phyloP scores from a whole-genome alignment of 106 monocot genomes.

The Dendrobium huoshanense region DNA sequence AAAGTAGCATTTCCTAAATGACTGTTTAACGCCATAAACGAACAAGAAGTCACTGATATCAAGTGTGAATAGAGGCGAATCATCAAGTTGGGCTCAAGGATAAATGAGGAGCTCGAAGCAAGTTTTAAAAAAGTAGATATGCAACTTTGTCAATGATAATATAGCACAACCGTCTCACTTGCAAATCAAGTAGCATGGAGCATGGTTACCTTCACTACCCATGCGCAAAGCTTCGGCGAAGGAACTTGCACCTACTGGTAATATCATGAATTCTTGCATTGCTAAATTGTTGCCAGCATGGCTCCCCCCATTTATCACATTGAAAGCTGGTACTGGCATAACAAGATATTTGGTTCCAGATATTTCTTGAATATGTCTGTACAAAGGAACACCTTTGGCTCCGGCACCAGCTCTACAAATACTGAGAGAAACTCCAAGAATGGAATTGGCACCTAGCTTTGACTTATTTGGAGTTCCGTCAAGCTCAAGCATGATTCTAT shows the following conservation, averaged over 20 bases:
- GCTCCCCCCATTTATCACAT: constrained; percentile 97
- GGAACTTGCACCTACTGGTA: constrained; percentile 89
- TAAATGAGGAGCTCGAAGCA: no score
- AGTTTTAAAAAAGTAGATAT: no score
- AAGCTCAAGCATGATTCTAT: constrained; percentile 81
- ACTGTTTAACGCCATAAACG: no score
- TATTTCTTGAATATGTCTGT: constrained; percentile 90
- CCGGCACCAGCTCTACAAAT: constrained; percentile 92
- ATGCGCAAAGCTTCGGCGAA: constrained; percentile 85
- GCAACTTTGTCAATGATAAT: no score
- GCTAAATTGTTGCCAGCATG: constrained; percentile 98
- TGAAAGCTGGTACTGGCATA: constrained; percentile 98
- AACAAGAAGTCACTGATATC: no score
- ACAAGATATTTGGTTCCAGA: constrained; percentile 83
- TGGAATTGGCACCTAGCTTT: constrained; percentile 89
- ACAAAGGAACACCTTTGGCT: constrained; percentile 81
- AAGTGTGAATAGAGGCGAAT: no score
- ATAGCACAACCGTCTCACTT: not conserved
- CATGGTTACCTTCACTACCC: constrained; percentile 87
- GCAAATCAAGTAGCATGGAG: not conserved
- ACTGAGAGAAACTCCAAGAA: constrained; percentile 91
- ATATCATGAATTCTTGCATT: constrained; percentile 99
- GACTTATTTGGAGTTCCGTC: constrained; percentile 95
- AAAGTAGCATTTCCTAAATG: constrained; percentile 1
- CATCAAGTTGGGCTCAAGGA: not conserved